Evolutionary conservation across 2,329 filamentous ascomycete species (phyloP).

Genomic region (Neocucurbitaria cava): DNA sequence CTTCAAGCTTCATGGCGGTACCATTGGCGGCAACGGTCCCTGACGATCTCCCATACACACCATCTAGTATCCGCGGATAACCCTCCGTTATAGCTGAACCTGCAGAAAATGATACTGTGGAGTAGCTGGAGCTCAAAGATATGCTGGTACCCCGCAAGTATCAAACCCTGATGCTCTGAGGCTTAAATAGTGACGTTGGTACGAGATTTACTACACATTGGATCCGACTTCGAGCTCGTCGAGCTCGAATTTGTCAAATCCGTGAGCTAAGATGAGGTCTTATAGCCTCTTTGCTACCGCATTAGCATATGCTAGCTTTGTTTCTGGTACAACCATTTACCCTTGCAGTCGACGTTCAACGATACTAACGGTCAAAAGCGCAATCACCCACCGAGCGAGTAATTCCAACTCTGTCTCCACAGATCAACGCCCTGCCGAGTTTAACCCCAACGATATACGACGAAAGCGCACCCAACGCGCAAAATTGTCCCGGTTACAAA

Average conservation of each 20-base stretch:
- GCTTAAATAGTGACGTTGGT: neutral
- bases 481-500: slow-evolving; percentile 69
- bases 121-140: neutral
- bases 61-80: neutral
- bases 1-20: neutral
- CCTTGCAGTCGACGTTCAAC: neutral
- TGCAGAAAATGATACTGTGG: neutral
- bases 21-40: neutral
- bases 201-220: neutral
- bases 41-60: neutral
- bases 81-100: neutral
- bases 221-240: too few relatives aligned
- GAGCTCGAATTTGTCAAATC: neutral
- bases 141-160: neutral
- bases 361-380: neutral
- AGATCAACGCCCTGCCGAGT: slow-evolving; percentile 9
- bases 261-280: neutral
- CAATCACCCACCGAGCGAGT: neutral
- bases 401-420: neutral
- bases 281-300: neutral
- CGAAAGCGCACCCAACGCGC: slow-evolving; percentile 23
- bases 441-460: slow-evolving; percentile 22
- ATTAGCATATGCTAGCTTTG: neutral
- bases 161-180: neutral
- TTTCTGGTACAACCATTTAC: neutral